Evolutionary conservation across 2,329 filamentous ascomycete species (phyloP).

Genomic region (Dactylellina leptospora): DNA sequence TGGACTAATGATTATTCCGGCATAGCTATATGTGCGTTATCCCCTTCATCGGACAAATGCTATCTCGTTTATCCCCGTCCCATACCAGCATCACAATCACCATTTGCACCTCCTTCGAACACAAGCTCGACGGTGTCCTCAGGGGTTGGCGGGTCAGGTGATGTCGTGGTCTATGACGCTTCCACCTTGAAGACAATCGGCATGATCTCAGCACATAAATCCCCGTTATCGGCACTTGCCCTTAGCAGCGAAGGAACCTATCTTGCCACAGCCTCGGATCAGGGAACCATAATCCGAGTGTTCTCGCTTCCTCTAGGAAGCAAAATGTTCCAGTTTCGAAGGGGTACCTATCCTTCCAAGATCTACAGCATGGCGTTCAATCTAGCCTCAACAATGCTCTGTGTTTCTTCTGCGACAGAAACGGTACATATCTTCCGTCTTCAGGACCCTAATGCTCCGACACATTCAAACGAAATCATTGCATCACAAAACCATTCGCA

Average conservation of each 20-base stretch:
- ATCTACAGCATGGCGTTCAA: constrained; percentile 99
- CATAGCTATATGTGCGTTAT: constrained; percentile 83
- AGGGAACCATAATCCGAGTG: constrained; percentile 94
- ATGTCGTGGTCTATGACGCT: constrained; percentile 92
- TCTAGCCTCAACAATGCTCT: constrained; percentile 87
- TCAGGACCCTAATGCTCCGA: constrained; percentile 61
- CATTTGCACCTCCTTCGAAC: constrained; percentile 57
- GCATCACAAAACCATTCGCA: constrained; percentile 13
- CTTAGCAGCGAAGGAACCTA: constrained; percentile 92
- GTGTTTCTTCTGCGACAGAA: constrained; percentile 94
- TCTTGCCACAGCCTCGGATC: constrained; percentile 93
- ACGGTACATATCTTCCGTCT: constrained; percentile 97
- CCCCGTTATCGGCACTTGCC: constrained; percentile 87
- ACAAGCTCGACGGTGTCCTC: constrained; percentile 48
- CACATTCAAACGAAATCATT: not conserved
- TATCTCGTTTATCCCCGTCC: constrained; percentile 94
- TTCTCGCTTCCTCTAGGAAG: constrained; percentile 90
- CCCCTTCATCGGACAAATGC: constrained; percentile 93
- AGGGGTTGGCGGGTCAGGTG: constrained; percentile 79
- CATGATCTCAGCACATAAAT: constrained; percentile 92
- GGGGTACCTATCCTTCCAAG: constrained; percentile 86
- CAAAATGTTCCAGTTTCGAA: constrained; percentile 94
- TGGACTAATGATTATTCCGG: no score
- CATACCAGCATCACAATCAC: constrained; percentile 68
- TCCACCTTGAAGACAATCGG: constrained; percentile 90